phyloP scores from a whole-genome alignment of 257 asterid genomes.

The Orobanche coerulescens region DNA sequence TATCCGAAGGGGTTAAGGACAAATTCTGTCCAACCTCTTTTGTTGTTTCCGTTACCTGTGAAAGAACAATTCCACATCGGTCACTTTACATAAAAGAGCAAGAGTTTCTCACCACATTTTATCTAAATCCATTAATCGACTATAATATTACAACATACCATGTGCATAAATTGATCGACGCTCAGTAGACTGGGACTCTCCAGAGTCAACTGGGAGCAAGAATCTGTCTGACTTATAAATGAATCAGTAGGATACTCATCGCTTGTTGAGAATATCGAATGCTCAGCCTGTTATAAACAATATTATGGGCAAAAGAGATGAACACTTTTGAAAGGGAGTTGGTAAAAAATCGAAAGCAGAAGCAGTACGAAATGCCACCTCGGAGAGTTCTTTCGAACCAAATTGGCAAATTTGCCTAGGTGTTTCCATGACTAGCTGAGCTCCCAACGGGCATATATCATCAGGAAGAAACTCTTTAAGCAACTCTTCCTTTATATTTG shows the following conservation, averaged over 20 bases:
- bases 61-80: slow-evolving; percentile 19
- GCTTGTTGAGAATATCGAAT: slow-evolving; percentile 32
- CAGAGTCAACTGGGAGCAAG: slow-evolving; percentile 40
- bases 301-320: slow-evolving; percentile 19
- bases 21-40: slow-evolving; percentile 42
- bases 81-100: slow-evolving; percentile 15
- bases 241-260: slow-evolving; percentile 57
- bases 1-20: slow-evolving; percentile 35
- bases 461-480: slow-evolving; percentile 70
- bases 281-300: slow-evolving; percentile 31
- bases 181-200: slow-evolving; percentile 50
- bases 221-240: slow-evolving; percentile 37
- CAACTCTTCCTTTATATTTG: slow-evolving; percentile 46
- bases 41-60: slow-evolving; percentile 60
- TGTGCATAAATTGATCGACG: slow-evolving; percentile 59
- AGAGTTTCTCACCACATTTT: not conserved
- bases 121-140: too few relatives aligned
- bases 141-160: slow-evolving; percentile 44
- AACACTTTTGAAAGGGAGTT: slow-evolving; percentile 1
- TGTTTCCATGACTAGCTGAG: slow-evolving; percentile 41
- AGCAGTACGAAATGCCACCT: slow-evolving; percentile 33
- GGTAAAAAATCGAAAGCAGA: slow-evolving; percentile 15
- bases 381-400: slow-evolving; percentile 36
- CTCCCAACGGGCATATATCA: slow-evolving; percentile 61
- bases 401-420: slow-evolving; percentile 38